phyloP scores from a whole-genome alignment of 2,329 filamentous ascomycete species.

The Botrytis pseudocinerea region DNA sequence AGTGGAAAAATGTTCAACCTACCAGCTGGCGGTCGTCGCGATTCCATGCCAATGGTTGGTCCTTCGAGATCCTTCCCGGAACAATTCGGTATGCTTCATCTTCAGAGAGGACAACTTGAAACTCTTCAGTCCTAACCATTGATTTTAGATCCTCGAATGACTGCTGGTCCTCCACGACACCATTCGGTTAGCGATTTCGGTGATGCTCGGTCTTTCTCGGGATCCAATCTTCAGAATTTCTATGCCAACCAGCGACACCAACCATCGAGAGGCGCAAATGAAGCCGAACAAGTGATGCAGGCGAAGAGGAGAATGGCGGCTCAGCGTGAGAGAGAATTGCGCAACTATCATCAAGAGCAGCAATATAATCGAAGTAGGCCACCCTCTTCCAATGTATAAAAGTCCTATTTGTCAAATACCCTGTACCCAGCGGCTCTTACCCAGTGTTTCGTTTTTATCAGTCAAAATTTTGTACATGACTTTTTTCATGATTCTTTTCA shows the following conservation, averaged over 20 bases:
- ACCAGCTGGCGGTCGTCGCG: constrained; percentile 66
- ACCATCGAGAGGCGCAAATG: constrained; percentile 76
- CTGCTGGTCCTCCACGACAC: constrained; percentile 66
- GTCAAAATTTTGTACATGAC: constrained; percentile 42
- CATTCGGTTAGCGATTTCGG: constrained; percentile 83
- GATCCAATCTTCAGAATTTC: constrained; percentile 85
- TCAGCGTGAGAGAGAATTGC: constrained; percentile 97
- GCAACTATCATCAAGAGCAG: constrained; percentile 99
- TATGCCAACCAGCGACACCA: constrained; percentile 94
- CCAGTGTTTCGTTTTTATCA: constrained; percentile 30
- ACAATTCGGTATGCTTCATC: constrained; percentile 54
- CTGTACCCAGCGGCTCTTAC: constrained; percentile 39
- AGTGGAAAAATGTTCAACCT: constrained; percentile 85
- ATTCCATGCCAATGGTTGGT: constrained; percentile 69
- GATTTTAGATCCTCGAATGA: constrained; percentile 67
- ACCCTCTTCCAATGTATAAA: constrained; percentile 66
- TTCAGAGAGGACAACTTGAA: background rate
- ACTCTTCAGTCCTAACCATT: constrained; percentile 14
- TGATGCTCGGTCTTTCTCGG: constrained; percentile 68
- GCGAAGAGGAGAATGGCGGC: constrained; percentile 99
- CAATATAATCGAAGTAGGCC: constrained; percentile 99
- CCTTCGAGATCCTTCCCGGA: constrained; percentile 57
- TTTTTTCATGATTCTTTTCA: constrained; percentile 32
- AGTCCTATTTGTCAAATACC: constrained; percentile 42
- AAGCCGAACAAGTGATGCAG: constrained; percentile 98